Percentiles rank a stretch among this genome's conserved stretches.
phyloP scores from a whole-genome alignment of 768 basidiomycete genomes.

The Leccinellum rugosiceps region DNA sequence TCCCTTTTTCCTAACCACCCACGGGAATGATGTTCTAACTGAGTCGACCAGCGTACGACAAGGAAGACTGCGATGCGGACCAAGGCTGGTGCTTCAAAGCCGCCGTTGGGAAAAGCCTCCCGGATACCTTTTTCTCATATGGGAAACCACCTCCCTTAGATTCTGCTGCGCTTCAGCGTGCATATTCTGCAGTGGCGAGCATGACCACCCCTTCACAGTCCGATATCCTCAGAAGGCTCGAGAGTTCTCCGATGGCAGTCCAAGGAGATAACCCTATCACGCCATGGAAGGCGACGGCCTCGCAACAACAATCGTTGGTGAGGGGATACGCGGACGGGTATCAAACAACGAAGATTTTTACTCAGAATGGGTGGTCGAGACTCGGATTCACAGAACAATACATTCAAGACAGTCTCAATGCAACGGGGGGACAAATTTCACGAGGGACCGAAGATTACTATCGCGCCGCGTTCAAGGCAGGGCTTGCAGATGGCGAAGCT shows the following conservation, averaged over 20 bases:
- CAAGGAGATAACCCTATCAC: neutral
- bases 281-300: slow-evolving; percentile 6
- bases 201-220: slow-evolving; percentile 15
- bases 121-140: slow-evolving; percentile 56
- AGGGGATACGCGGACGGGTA: slow-evolving; percentile 63
- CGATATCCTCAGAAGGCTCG: slow-evolving; percentile 11
- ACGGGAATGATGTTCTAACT: neutral
- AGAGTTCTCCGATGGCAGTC: neutral
- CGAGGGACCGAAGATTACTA: slow-evolving; percentile 11
- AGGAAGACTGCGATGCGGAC: slow-evolving; percentile 57
- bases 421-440: slow-evolving; percentile 5
- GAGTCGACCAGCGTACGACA: slow-evolving; percentile 48
- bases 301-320: slow-evolving; percentile 11
- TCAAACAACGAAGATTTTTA: slow-evolving; percentile 53
- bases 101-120: slow-evolving; percentile 55
- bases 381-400: slow-evolving; percentile 64
- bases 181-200: slow-evolving; percentile 11
- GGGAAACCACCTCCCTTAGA: slow-evolving; percentile 26
- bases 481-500: slow-evolving; percentile 12
- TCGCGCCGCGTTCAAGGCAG: slow-evolving; percentile 14
- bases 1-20: neutral
- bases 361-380: slow-evolving; percentile 42
- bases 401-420: slow-evolving; percentile 43
- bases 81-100: slow-evolving; percentile 68
- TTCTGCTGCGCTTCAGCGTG: slow-evolving; percentile 19